These are phyloP conservation scores for Talaromyces sp. DNA, from an alignment of 2,329 filamentous ascomycete species.

Conservation along the genomic window DNA sequence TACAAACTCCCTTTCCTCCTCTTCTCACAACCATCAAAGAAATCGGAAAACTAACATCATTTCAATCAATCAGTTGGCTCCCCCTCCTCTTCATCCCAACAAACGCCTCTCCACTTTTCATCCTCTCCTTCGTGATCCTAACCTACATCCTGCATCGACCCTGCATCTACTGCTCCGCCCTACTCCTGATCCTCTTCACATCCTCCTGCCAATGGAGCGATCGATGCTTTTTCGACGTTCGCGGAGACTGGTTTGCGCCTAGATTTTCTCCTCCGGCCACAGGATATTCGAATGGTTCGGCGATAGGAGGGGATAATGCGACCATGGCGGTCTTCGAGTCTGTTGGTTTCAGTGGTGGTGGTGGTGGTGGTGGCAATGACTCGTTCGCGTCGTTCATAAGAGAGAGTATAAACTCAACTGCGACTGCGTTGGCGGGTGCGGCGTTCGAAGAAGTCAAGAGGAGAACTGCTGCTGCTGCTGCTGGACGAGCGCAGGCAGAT, in stretches of 20 bases:
- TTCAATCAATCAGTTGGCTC: constrained; percentile 67
- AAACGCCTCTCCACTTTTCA: constrained; percentile 77
- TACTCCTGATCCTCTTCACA: constrained; percentile 89
- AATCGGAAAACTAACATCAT: background rate
- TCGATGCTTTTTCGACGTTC: constrained; percentile 88
- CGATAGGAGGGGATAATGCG: background rate
- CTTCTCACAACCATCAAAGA: too few species aligned
- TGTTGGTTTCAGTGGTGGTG: too few species aligned
- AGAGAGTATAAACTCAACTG: constrained; percentile 62
- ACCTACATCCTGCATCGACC: constrained; percentile 95
- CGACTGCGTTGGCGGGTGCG: constrained; percentile 60
- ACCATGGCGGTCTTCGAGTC: background rate
- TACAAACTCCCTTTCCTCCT: constrained; percentile 30
- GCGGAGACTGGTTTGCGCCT: constrained; percentile 89
- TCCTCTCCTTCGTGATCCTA: constrained; percentile 82
- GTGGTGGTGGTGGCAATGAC: constrained; percentile 24
- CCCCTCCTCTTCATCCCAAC: constrained; percentile 84
- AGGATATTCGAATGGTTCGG: background rate
- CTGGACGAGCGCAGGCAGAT: background rate
- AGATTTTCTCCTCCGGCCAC: constrained; percentile 40
- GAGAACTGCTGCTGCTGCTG: constrained; percentile 20
- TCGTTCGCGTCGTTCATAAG: constrained; percentile 35
- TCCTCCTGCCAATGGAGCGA: constrained; percentile 88
- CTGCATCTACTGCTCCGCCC: constrained; percentile 95
- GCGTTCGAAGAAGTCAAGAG: constrained; percentile 58